Evolutionary conservation across 2,329 filamentous ascomycete species (phyloP).

Genomic region (Penicillium expansum): DNA sequence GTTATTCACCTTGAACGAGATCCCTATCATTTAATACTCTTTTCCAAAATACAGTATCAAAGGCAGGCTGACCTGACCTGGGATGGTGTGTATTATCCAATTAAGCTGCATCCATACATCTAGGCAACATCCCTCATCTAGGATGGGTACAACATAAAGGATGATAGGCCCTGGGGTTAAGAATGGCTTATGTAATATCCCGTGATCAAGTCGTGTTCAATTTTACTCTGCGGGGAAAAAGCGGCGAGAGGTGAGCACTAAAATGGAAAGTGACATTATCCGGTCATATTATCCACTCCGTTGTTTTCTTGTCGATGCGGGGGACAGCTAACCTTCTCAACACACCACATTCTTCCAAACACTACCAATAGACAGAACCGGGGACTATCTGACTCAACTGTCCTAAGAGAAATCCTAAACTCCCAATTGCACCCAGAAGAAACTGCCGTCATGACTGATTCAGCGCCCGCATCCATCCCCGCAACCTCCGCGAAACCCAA

Average conservation of each 20-base stretch:
- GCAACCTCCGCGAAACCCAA: slow-evolving; percentile 9
- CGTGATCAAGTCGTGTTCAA: neutral
- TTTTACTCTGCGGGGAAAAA: neutral
- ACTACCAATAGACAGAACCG: neutral
- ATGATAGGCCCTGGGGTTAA: no score
- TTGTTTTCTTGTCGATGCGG: slow-evolving; percentile 19
- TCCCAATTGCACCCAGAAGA: neutral
- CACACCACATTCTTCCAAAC: neutral
- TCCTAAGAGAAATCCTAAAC: neutral
- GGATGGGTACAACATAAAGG: no score
- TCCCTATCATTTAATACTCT: neutral
- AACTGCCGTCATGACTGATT: slow-evolving; percentile 13
- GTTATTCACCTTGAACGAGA: no score
- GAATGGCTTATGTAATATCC: neutral
- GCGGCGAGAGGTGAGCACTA: neutral
- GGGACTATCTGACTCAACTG: neutral
- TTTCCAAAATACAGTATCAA: neutral
- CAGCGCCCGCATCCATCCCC: slow-evolving; percentile 7
- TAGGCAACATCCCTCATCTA: no score
- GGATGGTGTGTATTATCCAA: no score
- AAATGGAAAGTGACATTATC: neutral
- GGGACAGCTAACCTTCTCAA: slow-evolving; percentile 7
- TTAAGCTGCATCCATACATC: no score
- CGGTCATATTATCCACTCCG: slow-evolving; percentile 6
- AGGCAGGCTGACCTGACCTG: neutral